Conservation (phyloP, 768 basidiomycete species). For the Naganishia vishniacii region DNA sequence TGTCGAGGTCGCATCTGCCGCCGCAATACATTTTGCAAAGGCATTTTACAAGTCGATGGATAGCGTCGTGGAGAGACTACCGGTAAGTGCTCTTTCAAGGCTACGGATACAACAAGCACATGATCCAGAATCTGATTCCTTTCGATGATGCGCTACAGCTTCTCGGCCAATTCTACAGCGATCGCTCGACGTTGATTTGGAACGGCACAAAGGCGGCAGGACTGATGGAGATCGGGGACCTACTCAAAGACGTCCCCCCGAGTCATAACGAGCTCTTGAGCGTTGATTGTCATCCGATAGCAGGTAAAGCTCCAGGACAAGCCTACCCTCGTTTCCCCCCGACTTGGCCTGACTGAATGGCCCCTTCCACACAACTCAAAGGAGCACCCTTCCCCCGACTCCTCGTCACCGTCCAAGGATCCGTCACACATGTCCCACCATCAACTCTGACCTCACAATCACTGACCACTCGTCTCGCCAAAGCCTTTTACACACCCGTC, state of each 20-base stretch:
- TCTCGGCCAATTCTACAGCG: slow-evolving; percentile 21
- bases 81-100: neutral
- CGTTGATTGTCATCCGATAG: slow-evolving; percentile 25
- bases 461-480: slow-evolving; percentile 4
- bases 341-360: no score
- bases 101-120: neutral
- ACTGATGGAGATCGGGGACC: slow-evolving; percentile 22
- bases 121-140: no score
- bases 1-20: slow-evolving; percentile 23
- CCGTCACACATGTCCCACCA: slow-evolving; percentile 12
- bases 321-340: no score
- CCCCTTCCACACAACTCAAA: no score
- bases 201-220: slow-evolving; percentile 19
- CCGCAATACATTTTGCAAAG: slow-evolving; percentile 23
- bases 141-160: no score
- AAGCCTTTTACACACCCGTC: slow-evolving; percentile 13
- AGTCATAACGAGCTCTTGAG: slow-evolving; percentile 11
- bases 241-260: slow-evolving; percentile 19
- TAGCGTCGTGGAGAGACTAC: slow-evolving; percentile 23
- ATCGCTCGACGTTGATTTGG: slow-evolving; percentile 17
- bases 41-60: slow-evolving; percentile 28
- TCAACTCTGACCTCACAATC: slow-evolving; percentile 20
- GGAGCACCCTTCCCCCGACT: slow-evolving; percentile 24
- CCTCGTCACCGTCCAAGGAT: slow-evolving; percentile 23
- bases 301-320: slow-evolving; percentile 20